Evolutionary conservation across 1,139 yeast genomes (phyloP), one percentile per base, ranked within the genome.

Genomic region (Pichia sp.): DNA sequence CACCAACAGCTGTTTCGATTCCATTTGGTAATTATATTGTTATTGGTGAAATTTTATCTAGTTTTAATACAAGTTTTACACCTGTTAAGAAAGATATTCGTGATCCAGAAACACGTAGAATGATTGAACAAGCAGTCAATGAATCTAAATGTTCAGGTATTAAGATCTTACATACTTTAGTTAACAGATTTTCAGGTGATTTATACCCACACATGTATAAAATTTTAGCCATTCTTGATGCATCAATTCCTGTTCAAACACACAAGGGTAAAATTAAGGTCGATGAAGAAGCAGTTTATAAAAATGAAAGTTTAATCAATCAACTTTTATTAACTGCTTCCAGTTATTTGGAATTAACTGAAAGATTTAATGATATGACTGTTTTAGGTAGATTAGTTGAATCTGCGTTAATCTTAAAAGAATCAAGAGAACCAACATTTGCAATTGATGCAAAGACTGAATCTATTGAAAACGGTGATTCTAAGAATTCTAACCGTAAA

Each of bases 41-140:
- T 9, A 48, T 78, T 33, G 64, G 69, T 28, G 85, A 80, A 52
- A 57, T 74, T 3, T 54, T 79, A 10, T 60, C 76, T 43, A 69
- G 78, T 20, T 61, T 82, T 41, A 78, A 79, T 49, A 62, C 72
- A 13, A 72, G 68, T 40, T 77, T 73, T 48, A 61, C 78, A 29
- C 68, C 77, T 1, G 69, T 79, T 52, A 77, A 71, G 51, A 68
- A 72, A 37, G 87, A 81, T 42, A 59, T 82, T 35, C 69, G 80
- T 45, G 78, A 73, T 44, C 53, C 57, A 4, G 65, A 70, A 26
- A 51, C 72, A 37, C 70, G 66, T 43, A 56, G 60, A 10, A 54
- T 69, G 21, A 64, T 80, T 26, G 55, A 56, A 23, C 54, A 62
- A 5, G 66, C 80, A 2, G 60, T 78, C 20, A 52, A 61, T 5